Conservation (phyloP, 352 stramenopile species). For the Hyaloperonospora brassicae region DNA sequence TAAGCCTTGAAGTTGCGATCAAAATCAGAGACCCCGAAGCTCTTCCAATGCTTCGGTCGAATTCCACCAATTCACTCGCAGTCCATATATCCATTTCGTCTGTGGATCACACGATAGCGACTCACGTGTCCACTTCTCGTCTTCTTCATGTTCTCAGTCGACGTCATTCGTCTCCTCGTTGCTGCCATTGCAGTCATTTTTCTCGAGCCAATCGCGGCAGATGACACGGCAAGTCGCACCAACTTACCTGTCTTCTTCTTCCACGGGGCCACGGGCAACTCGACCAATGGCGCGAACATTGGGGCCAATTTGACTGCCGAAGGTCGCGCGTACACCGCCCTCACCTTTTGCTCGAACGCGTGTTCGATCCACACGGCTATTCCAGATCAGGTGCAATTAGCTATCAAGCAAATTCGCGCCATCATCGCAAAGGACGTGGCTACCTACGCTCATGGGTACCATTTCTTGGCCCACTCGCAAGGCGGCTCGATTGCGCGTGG, state of each 20-base stretch:
- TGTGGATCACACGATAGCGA: no score
- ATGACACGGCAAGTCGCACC: conserved; percentile 5
- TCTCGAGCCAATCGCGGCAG: conserved; percentile 4
- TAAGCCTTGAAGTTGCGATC: no score
- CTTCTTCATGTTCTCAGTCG: no score
- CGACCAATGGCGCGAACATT: conserved; percentile 24
- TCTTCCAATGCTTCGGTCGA: no score
- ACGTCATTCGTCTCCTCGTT: conserved; percentile 7
- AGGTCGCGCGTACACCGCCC: conserved; percentile 27
- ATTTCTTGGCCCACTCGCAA: conserved; percentile 45
- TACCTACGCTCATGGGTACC: conserved; percentile 37
- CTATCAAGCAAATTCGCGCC: conserved; percentile 34
- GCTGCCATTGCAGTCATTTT: conserved; percentile 11
- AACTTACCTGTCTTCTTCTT: conserved; percentile 50
- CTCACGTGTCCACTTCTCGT: no score
- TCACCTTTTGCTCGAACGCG: conserved; percentile 35
- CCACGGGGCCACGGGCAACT: conserved; percentile 34
- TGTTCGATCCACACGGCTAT: conserved; percentile 33
- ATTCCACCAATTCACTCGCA: no score
- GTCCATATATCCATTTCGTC: no score
- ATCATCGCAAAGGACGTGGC: conserved; percentile 24
- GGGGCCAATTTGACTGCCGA: conserved; percentile 33
- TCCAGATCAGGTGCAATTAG: conserved; percentile 32
- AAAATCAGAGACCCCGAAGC: no score
- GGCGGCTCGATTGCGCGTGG: conserved; percentile 36